Conservation (phyloP, 1,284 basidiomycete species). For the Amylostereum areolatum region DNA sequence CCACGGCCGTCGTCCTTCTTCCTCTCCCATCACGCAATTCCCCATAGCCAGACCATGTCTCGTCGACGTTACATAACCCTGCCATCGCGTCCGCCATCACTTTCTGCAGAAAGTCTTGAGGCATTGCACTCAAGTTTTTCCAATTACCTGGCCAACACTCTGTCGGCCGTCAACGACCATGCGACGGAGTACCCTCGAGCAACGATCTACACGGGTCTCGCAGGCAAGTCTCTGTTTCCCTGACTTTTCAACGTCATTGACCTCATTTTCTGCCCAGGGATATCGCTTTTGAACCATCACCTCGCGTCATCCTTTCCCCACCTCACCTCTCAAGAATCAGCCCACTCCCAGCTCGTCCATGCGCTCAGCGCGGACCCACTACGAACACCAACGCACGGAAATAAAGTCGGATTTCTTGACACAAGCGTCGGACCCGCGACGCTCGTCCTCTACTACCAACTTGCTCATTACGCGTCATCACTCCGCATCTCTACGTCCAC, state of each 20-base stretch:
- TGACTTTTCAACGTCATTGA: too few relatives aligned
- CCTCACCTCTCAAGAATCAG: background rate
- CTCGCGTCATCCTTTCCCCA: background rate
- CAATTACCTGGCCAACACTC: background rate
- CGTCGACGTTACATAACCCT: background rate
- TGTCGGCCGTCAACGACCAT: background rate
- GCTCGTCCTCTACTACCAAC: slow-evolving; percentile 21
- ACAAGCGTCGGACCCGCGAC: slow-evolving; percentile 26
- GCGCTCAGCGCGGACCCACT: slow-evolving; percentile 5
- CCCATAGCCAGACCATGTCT: background rate
- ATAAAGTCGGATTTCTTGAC: slow-evolving; percentile 24
- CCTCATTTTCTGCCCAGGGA: background rate
- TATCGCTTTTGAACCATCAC: slow-evolving; percentile 3
- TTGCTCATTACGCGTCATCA: slow-evolving; percentile 13
- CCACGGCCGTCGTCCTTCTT: background rate
- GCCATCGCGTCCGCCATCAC: background rate
- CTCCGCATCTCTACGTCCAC: slow-evolving; percentile 10
- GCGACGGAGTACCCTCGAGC: slow-evolving; percentile 1
- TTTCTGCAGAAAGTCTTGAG: background rate
- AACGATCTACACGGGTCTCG: slow-evolving; percentile 3
- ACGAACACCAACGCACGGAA: slow-evolving; percentile 8
- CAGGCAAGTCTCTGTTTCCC: background rate
- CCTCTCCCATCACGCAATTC: background rate
- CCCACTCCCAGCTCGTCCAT: background rate
- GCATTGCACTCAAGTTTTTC: background rate